Base-by-base conservation (phyloP, 805 yeast species). In the Pichia phayaonensis region DNA sequence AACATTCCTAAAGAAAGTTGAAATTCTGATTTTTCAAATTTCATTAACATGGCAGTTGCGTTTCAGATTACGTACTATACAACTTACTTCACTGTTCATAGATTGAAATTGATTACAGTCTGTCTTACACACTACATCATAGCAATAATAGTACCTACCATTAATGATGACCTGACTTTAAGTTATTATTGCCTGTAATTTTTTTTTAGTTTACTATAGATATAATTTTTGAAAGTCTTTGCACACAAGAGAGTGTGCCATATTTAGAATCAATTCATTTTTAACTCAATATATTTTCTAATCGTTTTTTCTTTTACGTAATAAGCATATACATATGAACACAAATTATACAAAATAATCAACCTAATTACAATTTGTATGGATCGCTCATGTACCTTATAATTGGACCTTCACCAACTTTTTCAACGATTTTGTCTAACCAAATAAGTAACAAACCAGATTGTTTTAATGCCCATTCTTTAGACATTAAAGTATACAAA, bases 351-450 rank as follows among this genome's bases (percentile, higher is more conserved):
- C n/a, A 29, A 29, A n/a, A 12, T 29, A 29, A 3, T 29, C 13
- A 18, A 13, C 39, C 18, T 13, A 6, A 24, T 36, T 31, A 50
- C 22, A 50, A 26, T 43, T 46, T 50, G 41, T 57, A 54, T 23
- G 59, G 80, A 69, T 92, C 98, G 42, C 89, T 79, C 68, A 90
- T 75, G 67, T 81, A 90, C 59, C 96, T 81, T 46, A 86, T 86
- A 58, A 94, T 83, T 42, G 96, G 86, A 13, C 96, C 96, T 63
- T 85, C 83, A 20, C 98, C 98, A 16, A 90, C 80, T 21, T 79
- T 71, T 54, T 85, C 95, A 38, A 88, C 83, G 20, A 92, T 79
- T 69, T 89, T 90, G 59, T 92, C 97, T 64, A 84, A 88, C 99
- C 99, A 94, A 31, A 84, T 80, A 59, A 94, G 77, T 58, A 94